Base-by-base conservation (phyloP, 139 green algal genomes). In the Chlamydomonas sp. region DNA sequence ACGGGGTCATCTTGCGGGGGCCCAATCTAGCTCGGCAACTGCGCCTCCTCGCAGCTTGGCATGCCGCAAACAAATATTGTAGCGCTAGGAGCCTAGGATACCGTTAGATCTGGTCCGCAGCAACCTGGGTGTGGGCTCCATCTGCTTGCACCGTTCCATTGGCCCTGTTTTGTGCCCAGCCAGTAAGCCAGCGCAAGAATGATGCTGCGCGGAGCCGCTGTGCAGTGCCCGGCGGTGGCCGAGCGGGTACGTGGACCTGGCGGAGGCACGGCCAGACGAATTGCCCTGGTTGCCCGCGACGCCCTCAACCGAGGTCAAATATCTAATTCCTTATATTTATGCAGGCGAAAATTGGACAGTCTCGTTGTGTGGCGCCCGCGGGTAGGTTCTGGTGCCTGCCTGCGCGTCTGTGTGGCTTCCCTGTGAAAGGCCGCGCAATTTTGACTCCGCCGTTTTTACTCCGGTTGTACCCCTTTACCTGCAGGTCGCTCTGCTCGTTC, bases 381-480 rank as follows among this genome's bases (percentile, higher is more conserved):
- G 80, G 80, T 85, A 85, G 67, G 80, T 85, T 49, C 61, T 10
- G 18, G 61, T 59, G 17, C 73, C 62, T 81, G 77, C 60, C 77
- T 81, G 15, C 76, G 63, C 61, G 16, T 69, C 61, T 76, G 69
- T 5, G 49, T 14, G 31, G 31, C 1, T 9, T 18, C n/a, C n/a
- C 14, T 75, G 18, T 5, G 1, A 2, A 1, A 60, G 31, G 31
- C 31, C 31, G 31, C 31, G 31, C 31, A 49, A 49, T 49, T 49
- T 49, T 49, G 31, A 49, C 31, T 0, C 31, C 31, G 31, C 31
- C 31, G 31, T 49, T 49, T 49, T 49, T 49, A 49, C 31, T 49
- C 31, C 31, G 31, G 31, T 49, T 49, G 31, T 49, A 49, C 31
- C 31, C 31, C 31, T 49, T 49, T 49, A 49, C 31, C 31, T 49